Evolutionary conservation across 2,329 filamentous ascomycete genomes (phyloP), one percentile per base, ranked within the genome.

Genomic region (Chrysoporthe austroafricana): DNA sequence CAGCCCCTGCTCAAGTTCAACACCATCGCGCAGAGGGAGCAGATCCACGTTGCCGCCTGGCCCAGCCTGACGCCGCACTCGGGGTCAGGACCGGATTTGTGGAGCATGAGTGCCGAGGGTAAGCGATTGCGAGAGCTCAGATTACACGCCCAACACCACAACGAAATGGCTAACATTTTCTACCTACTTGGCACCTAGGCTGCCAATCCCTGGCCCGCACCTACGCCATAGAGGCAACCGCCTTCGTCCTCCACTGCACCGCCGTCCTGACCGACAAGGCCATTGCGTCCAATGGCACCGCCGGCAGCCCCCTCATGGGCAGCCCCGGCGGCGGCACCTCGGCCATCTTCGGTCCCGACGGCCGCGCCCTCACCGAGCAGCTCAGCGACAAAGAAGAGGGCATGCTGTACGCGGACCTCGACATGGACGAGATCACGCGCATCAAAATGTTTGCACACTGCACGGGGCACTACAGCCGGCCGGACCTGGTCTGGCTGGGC

Each of bases 141-240:
- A 26, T 26, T 26, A 26, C 26, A 26, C 26, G 26, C 26, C 26
- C 26, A 26, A 26, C 26, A 26, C 26, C 26, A 26, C 26, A 26
- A 26, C 26, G 26, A 26, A 26, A 26, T 26, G 26, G 26, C 26
- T 26, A 26, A 26, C 26, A 26, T 26, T 26, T 26, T 26, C 26
- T 26, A 26, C 26, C 26, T 26, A 26, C 26, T 26, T 26, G 26
- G 26, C 26, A 26, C 26, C 26, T 26, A 26, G 21, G 48, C 4
- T 81, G 79, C 66, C 79, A 79, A 42, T 79, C 72, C 57, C 76
- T 87, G 1, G 83, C 84, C 0, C 83, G 84, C 69, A 80, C 82
- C 0, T 88, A 88, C 70, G 86, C 87, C 1, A 82, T 89, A 9
- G 87, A 90, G 72, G 81, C 83, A 1, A 78, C 79, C 9, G 75